phyloP scores from a whole-genome alignment of 2,329 filamentous ascomycete species.

The Aspergillus chevalieri region DNA sequence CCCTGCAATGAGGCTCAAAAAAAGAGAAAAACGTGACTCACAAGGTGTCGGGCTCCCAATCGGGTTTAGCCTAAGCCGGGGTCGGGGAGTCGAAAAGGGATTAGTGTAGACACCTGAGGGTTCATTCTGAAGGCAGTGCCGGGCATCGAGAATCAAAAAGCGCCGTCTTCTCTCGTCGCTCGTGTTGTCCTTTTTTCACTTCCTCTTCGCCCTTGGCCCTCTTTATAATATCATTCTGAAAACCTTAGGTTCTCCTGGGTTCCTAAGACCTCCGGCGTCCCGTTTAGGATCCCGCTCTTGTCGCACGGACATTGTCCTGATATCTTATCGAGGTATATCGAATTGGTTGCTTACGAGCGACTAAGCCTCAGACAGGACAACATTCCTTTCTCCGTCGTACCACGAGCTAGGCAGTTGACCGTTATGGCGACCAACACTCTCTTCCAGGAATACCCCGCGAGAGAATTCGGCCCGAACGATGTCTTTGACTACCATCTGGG shows the following conservation, averaged over 20 bases:
- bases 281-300: background rate
- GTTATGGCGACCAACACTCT: background rate
- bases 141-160: background rate
- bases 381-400: background rate
- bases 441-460: constrained; percentile 10
- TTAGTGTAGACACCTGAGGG: background rate
- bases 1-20: no score
- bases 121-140: background rate
- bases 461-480: constrained; percentile 30
- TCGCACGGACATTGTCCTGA: background rate
- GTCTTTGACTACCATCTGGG: constrained; percentile 25
- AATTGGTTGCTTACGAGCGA: constrained; percentile 10
- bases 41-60: constrained; percentile 1
- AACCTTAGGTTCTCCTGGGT: background rate
- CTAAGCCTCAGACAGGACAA: background rate
- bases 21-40: background rate
- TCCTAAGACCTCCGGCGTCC: background rate
- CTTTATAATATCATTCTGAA: background rate
- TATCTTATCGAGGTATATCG: background rate
- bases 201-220: background rate
- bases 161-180: background rate
- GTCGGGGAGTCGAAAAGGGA: constrained; percentile 1
- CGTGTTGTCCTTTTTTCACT: background rate
- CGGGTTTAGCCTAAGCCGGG: background rate
- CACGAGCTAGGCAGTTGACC: background rate